A percentile compares a stretch with the other conserved stretches of the same genome.
Evolutionary conservation across 2,329 filamentous ascomycete genomes (phyloP).

Genomic region (Pseudogymnoascus sp.): DNA sequence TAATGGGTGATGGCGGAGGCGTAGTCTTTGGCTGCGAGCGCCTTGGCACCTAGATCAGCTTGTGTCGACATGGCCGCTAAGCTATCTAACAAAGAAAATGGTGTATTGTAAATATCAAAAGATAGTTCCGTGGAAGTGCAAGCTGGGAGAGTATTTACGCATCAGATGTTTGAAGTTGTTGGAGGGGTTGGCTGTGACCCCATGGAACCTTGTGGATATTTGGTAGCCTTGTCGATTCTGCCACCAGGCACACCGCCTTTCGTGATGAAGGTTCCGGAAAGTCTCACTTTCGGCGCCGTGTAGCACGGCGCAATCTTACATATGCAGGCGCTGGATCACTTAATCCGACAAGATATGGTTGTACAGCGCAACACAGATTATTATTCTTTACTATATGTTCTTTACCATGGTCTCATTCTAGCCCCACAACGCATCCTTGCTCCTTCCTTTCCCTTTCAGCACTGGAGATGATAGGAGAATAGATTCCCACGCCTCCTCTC

Average conservation of each 20-base stretch:
- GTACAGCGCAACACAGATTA: neutral
- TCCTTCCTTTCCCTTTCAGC: constrained; percentile 18
- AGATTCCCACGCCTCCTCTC: constrained; percentile 66
- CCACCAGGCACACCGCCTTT: neutral
- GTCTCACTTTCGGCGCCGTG: neutral
- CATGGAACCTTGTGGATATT: constrained; percentile 8
- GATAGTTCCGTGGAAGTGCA: neutral
- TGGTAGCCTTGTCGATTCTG: constrained; percentile 6
- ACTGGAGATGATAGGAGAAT: constrained; percentile 40
- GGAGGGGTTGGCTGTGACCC: neutral
- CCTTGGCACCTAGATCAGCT: constrained; percentile 44
- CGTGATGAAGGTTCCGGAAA: neutral
- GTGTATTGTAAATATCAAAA: neutral
- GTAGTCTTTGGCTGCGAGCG: constrained; percentile 57
- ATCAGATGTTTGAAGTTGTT: neutral
- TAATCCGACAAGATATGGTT: neutral
- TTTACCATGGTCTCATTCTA: constrained; percentile 10
- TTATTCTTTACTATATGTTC: neutral
- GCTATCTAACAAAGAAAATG: neutral
- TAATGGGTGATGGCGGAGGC: constrained; percentile 59
- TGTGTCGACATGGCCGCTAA: constrained; percentile 38
- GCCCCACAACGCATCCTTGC: constrained; percentile 26
- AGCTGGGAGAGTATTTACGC: neutral
- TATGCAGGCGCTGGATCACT: neutral
- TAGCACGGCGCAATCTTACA: neutral